These are phyloP conservation scores for Mycena citricolor DNA, from an alignment of 1,284 basidiomycete genomes.

Conservation along the genomic window DNA sequence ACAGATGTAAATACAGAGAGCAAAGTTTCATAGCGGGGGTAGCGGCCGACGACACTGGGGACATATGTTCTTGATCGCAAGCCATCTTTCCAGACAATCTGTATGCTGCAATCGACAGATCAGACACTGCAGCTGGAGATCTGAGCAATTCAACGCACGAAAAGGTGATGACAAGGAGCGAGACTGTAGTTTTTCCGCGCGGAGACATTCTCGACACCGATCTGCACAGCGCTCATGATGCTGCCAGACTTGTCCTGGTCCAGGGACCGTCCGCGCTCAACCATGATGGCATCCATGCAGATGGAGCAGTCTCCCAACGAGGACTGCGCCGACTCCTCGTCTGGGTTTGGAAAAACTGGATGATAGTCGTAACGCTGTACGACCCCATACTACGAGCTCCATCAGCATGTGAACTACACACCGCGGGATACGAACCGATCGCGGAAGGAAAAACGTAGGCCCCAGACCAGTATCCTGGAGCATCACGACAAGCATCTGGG, in stretches of 20 bases:
- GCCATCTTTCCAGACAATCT: constrained; percentile 85
- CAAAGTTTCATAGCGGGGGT: constrained; percentile 58
- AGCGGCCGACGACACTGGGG: constrained; percentile 81
- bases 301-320: constrained; percentile 84
- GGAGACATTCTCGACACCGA: constrained; percentile 41
- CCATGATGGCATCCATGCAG: constrained; percentile 83
- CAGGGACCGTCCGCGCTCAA: constrained; percentile 37
- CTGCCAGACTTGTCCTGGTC: constrained; percentile 29
- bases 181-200: constrained; percentile 75
- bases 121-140: constrained; percentile 1
- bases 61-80: constrained; percentile 90
- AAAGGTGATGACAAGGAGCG: constrained; percentile 87
- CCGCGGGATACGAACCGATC: constrained; percentile 44
- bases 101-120: constrained; percentile 61
- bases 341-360: constrained; percentile 68
- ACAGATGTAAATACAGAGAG: constrained; percentile 3
- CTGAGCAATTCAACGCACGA: constrained; percentile 51
- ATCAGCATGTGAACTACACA: no score
- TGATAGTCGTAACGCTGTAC: constrained; percentile 81
- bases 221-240: constrained; percentile 44
- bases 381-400: constrained; percentile 56
- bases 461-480: constrained; percentile 73
- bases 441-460: constrained; percentile 80
- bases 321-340: constrained; percentile 70
- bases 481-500: constrained; percentile 67